These are phyloP conservation scores for Angophora floribunda DNA, from an alignment of 345 rosid species.

Conservation along the genomic window DNA sequence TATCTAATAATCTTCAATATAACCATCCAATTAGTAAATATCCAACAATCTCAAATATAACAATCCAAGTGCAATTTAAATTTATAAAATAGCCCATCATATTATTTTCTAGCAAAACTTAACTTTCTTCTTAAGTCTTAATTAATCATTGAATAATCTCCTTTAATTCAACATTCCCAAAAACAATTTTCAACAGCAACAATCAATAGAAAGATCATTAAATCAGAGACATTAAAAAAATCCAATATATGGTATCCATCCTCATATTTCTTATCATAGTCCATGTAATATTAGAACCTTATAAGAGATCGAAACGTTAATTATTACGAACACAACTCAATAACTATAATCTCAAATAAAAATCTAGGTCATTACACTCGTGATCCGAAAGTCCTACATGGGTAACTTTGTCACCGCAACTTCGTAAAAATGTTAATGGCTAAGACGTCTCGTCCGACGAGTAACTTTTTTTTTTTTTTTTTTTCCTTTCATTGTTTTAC, in stretches of 20 bases:
- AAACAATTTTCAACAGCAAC: background rate
- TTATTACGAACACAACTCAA: background rate
- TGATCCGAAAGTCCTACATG: rapidly evolving
- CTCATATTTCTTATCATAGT: background rate
- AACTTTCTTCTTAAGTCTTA: background rate
- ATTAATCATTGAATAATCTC: background rate
- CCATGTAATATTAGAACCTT: background rate
- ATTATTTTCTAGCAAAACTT: background rate
- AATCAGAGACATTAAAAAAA: background rate
- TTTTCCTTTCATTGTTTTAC: background rate
- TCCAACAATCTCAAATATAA: background rate
- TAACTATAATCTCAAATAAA: background rate
- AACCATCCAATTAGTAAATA: background rate
- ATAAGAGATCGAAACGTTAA: background rate
- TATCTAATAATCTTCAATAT: background rate
- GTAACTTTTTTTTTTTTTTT: background rate
- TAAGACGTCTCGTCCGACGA: background rate
- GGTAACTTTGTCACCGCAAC: rapidly evolving
- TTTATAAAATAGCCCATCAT: background rate
- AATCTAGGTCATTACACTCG: background rate
- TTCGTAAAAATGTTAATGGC: background rate
- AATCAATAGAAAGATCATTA: background rate
- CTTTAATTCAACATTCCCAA: background rate
- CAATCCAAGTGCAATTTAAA: background rate
- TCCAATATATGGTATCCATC: background rate